Base-by-base conservation (phyloP, 108 stramenopile species). In the Nitzschia sp. region DNA sequence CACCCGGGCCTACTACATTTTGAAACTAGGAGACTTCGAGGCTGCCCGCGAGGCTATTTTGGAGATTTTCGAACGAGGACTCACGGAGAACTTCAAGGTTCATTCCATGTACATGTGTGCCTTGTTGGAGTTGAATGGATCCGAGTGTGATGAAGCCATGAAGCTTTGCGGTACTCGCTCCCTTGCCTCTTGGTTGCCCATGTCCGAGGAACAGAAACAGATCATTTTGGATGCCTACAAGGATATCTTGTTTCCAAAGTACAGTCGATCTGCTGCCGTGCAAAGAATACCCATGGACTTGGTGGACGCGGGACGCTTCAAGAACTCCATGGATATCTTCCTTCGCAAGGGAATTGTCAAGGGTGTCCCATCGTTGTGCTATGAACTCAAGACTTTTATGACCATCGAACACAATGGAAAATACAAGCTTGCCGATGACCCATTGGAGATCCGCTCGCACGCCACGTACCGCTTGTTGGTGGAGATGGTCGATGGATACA, bases 41-140 rank as follows among this genome's bases (percentile, higher is more conserved):
- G 89, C 81, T 39, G 97, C 95, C 0, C 68, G 72, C 48, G 58
- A 86, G 54, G 81, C 86, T 0, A 84, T 80, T 48, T 52, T 79
- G 53, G 44, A 64, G 6, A 57, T 94, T 19, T 84, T 95, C 53
- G 55, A 79, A 22, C 85, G 87, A 21, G 93, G 93, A 10, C 61
- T 76, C 53, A 94, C 87, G 38, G 98, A 98, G 69, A 87, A 97
- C 75, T 93, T 95, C 77, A 57, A 79, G 39, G 80, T 92, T 57
- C 98, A 98, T 79, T 76, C 86, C 6, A 90, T 93, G 9, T 87
- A 95, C 70, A 96, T 96, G 93, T 94, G 88, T 75, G 82, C 95
- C 15, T 51, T 93, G 17, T 67, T 98, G 56, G 64, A 90, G 34
- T 64, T 90, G 46, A 75, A 70, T 22, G 62, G 55, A 26, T 55